Percentiles rank a stretch among this genome's conserved stretches.
These are phyloP conservation scores for Urostyla sp. DNA, from an alignment of 73 alveolate genomes.

Conservation along the genomic window DNA sequence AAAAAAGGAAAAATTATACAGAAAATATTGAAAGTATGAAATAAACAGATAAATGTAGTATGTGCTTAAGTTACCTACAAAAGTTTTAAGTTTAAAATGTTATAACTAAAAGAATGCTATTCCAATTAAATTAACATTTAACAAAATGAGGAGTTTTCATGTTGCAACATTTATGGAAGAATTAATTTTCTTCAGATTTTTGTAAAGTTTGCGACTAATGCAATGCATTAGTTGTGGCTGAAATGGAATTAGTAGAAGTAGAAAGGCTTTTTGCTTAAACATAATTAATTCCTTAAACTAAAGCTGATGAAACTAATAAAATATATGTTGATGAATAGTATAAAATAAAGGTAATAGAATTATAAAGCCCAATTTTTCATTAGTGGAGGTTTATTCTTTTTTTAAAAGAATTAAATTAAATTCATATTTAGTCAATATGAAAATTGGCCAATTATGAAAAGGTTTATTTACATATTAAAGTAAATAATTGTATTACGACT, in stretches of 20 bases:
- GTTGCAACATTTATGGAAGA: slow-evolving; percentile 48
- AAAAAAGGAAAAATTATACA: slow-evolving; percentile 12
- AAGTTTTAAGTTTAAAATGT: slow-evolving; percentile 12
- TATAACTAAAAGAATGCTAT: slow-evolving; percentile 32
- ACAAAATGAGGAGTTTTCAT: slow-evolving; percentile 70
- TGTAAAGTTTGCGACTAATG: slow-evolving; percentile 92
- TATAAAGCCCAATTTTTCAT: slow-evolving; percentile 73
- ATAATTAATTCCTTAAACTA: slow-evolving; percentile 88
- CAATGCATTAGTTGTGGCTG: slow-evolving; percentile 93
- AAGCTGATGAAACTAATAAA: slow-evolving; percentile 73
- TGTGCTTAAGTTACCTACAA: background rate
- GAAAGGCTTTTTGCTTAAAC: slow-evolving; percentile 91
- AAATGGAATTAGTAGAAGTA: slow-evolving; percentile 93
- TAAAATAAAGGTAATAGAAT: slow-evolving; percentile 72
- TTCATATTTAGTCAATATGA: no score
- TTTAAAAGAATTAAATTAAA: slow-evolving; percentile 77
- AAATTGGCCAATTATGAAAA: no score
- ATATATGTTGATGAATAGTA: slow-evolving; percentile 81
- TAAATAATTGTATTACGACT: no score
- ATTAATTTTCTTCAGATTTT: slow-evolving; percentile 30
- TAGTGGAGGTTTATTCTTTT: slow-evolving; percentile 93
- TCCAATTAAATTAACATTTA: slow-evolving; percentile 20
- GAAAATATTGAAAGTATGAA: background rate
- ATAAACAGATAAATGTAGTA: background rate
- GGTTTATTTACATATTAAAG: no score